phyloP scores from a whole-genome alignment of 2,329 filamentous ascomycete genomes.

The Aspergillus carbonarius region DNA sequence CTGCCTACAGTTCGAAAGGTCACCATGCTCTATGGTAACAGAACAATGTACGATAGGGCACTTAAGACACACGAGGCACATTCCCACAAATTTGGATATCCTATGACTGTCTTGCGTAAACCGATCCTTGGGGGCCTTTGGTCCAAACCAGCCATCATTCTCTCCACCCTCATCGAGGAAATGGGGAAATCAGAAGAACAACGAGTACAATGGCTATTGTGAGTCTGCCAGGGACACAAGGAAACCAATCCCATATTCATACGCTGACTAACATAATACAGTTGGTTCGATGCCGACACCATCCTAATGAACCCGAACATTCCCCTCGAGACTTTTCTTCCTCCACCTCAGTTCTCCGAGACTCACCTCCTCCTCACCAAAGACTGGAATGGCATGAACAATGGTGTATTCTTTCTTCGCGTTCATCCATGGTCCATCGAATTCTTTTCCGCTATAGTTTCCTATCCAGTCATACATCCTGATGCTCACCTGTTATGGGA shows the following conservation, averaged over 20 bases:
- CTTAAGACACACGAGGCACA: conserved; percentile 44
- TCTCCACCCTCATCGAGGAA: conserved; percentile 34
- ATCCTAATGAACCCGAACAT: conserved; percentile 36
- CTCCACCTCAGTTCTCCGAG: conserved; percentile 28
- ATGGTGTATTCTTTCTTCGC: conserved; percentile 35
- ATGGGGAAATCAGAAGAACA: conserved; percentile 26
- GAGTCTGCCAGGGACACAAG: conserved; percentile 2
- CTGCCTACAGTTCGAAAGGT: conserved; percentile 17
- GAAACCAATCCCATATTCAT: too few relatives aligned
- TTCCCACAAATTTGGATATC: conserved; percentile 42
- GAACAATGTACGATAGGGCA: conserved; percentile 42
- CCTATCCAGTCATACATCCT: conserved; percentile 25
- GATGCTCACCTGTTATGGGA: conserved; percentile 20
- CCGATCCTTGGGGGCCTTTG: conserved; percentile 45
- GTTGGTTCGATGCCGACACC: conserved; percentile 37
- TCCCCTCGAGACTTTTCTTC: conserved; percentile 34
- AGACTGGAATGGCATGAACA: conserved; percentile 37
- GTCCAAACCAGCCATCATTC: conserved; percentile 48
- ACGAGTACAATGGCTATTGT: conserved; percentile 35
- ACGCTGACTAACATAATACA: conserved; percentile 5
- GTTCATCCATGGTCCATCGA: conserved; percentile 36
- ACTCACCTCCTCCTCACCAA: conserved; percentile 32
- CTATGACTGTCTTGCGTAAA: conserved; percentile 43
- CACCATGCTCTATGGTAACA: conserved; percentile 17
- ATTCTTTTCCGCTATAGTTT: conserved; percentile 28